phyloP scores from a whole-genome alignment of 2,329 filamentous ascomycete species.

The Pseudogymnoascus verrucosus region DNA sequence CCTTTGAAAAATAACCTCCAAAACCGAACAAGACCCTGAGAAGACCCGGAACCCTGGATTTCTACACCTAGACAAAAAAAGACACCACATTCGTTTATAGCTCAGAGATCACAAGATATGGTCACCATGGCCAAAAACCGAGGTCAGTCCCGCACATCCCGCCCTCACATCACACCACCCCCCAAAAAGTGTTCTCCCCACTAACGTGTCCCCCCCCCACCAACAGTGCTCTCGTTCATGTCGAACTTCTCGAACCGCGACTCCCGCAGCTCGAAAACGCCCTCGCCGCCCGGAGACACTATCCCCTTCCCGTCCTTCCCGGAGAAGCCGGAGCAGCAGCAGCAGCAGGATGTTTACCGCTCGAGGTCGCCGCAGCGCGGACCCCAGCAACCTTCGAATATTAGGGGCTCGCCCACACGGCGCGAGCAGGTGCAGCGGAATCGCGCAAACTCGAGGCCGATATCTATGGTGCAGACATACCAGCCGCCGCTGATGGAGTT shows the following conservation, averaged over 20 bases:
- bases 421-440: constrained; percentile 28
- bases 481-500: constrained; percentile 82
- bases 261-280: constrained; percentile 26
- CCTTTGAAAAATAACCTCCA: neutral
- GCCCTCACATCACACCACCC: neutral
- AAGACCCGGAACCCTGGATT: neutral
- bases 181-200: neutral
- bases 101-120: neutral
- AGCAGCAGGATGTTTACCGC: neutral
- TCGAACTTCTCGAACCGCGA: constrained; percentile 59
- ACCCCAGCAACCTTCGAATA: constrained; percentile 19
- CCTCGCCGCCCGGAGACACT: constrained; percentile 19
- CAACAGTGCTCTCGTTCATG: constrained; percentile 81
- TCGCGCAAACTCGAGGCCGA: constrained; percentile 52
- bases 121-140: constrained; percentile 28
- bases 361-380: neutral
- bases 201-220: constrained; percentile 13
- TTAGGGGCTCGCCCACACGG: constrained; percentile 23
- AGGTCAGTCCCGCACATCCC: constrained; percentile 21
- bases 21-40: neutral
- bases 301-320: constrained; percentile 9
- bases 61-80: neutral
- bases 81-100: constrained; percentile 15
- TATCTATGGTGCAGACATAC: constrained; percentile 81
- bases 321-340: neutral